Percentiles rank a stretch among this genome's conserved stretches.
Evolutionary conservation across 352 stramenopile genomes (phyloP).

Genomic region (Peronospora destructor): DNA sequence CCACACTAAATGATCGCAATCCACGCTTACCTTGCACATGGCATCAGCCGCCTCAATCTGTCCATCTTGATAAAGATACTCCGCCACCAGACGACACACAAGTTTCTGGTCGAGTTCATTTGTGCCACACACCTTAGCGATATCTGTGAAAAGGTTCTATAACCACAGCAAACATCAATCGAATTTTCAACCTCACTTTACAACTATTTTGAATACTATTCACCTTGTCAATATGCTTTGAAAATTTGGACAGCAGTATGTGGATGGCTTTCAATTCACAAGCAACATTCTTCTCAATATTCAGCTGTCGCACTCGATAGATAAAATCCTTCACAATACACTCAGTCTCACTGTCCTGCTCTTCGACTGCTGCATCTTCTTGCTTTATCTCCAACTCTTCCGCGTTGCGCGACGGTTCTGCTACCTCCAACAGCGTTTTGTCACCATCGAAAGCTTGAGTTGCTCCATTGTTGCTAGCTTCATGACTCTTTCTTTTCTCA

Average conservation of each 20-base stretch:
- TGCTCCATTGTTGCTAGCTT: slow-evolving; percentile 4
- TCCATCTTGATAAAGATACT: slow-evolving; percentile 76
- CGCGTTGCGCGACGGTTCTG: slow-evolving; percentile 1
- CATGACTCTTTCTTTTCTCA: slow-evolving; percentile 4
- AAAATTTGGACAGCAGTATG: slow-evolving; percentile 64
- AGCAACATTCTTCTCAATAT: slow-evolving; percentile 63
- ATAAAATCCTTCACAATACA: slow-evolving; percentile 64
- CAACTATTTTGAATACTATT: not conserved
- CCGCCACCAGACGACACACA: slow-evolving; percentile 55
- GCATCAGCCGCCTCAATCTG: slow-evolving; percentile 66
- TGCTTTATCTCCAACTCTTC: slow-evolving; percentile 21
- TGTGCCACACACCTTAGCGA: slow-evolving; percentile 52
- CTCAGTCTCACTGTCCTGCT: slow-evolving; percentile 59
- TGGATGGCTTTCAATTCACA: slow-evolving; percentile 67
- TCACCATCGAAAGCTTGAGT: slow-evolving; percentile 4
- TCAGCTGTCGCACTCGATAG: slow-evolving; percentile 50
- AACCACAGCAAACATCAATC: not conserved
- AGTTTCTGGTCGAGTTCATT: slow-evolving; percentile 60
- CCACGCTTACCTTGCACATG: slow-evolving; percentile 49
- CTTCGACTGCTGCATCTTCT: slow-evolving; percentile 27
- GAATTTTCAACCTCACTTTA: not conserved
- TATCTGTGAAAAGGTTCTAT: slow-evolving; percentile 56
- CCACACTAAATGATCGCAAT: not conserved
- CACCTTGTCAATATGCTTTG: slow-evolving; percentile 80
- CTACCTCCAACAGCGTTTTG: not conserved